Base-by-base conservation (phyloP, 2,329 filamentous ascomycete species). In the Colletotrichum scovillei region DNA sequence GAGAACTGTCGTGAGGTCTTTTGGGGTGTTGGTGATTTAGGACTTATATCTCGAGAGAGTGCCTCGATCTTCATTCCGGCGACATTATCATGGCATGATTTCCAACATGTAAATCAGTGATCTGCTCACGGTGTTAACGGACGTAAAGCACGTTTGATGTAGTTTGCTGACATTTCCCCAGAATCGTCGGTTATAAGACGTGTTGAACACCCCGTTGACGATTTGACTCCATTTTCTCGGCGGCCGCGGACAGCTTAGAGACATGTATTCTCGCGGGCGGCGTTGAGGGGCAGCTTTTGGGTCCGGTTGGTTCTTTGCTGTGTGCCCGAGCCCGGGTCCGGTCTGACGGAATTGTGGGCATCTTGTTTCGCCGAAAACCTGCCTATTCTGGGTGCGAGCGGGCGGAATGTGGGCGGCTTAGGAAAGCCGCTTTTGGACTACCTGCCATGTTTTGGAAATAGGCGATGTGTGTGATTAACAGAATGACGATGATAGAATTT, bases 41-140 rank as follows among this genome's bases (percentile, higher is more conserved):
- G 42, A 49, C 42, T 49, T 49, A 7, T 49, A 49, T 11, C 19
- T 49, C 19, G 42, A 49, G 19, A 49, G 42, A 49, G 4, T n/a
- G 42, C 19, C 42, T 22, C 19, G 42, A 9, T 9, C 19, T 49
- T 22, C 8, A 0, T n/a, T 2, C 7, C 4, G 19, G 19, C 11
- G 42, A 22, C 19, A 49, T 49, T 22, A 26, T 35, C 14, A 12
- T 12, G 55, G 26, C 4, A 22, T 7, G 55, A 22, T 58, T 11
- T 11, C 11, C 2, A 35, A 5, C 3, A 1, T 58, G 16, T 11
- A 12, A 30, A 35, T 58, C 28, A 11, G 5, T 30, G n/a, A 26
- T 26, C 38, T 56, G 30, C 28, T 7, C 11, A 57, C 65, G 65
- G 57, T 58, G 16, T 55, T 55, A 59, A 56, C 64, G 64, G 55